Conservation (phyloP, 257 asterid genomes). For the Primulina huaijiensis region DNA sequence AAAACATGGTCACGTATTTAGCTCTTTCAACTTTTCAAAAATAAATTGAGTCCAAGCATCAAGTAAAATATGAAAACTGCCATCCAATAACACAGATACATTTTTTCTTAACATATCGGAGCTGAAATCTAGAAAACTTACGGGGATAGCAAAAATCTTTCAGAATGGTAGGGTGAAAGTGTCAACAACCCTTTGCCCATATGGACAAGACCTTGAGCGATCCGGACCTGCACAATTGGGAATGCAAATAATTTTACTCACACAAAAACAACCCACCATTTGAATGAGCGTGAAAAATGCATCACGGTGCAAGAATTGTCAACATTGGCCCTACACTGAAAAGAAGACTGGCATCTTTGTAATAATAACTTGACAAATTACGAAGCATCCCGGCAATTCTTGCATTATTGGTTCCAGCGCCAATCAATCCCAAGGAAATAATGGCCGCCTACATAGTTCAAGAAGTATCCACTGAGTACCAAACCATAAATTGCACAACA, state of each 20-base stretch:
- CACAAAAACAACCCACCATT: not conserved
- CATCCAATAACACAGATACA: not conserved
- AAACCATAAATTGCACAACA: not conserved
- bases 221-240: conserved; percentile 67
- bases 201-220: conserved; percentile 95
- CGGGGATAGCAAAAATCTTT: conserved; percentile 78
- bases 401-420: conserved; percentile 98
- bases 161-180: conserved; percentile 87
- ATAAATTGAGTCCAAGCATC: not conserved
- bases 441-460: conserved; percentile 67
- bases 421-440: conserved; percentile 85
- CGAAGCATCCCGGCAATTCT: conserved; percentile 99
- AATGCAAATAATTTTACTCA: not conserved
- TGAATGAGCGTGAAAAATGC: not conserved
- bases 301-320: not conserved
- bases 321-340: conserved; percentile 64
- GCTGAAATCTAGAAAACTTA: conserved; percentile 34
- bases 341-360: conserved; percentile 91
- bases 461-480: conserved; percentile 12
- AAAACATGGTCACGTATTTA: no score
- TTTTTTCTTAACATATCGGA: not conserved
- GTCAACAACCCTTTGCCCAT: conserved; percentile 89
- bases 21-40: not conserved
- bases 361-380: conserved; percentile 90
- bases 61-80: conserved; percentile 1